Evolutionary conservation across 1,284 basidiomycete species (phyloP).

Genomic region (Ustanciosporium gigantosporum): DNA sequence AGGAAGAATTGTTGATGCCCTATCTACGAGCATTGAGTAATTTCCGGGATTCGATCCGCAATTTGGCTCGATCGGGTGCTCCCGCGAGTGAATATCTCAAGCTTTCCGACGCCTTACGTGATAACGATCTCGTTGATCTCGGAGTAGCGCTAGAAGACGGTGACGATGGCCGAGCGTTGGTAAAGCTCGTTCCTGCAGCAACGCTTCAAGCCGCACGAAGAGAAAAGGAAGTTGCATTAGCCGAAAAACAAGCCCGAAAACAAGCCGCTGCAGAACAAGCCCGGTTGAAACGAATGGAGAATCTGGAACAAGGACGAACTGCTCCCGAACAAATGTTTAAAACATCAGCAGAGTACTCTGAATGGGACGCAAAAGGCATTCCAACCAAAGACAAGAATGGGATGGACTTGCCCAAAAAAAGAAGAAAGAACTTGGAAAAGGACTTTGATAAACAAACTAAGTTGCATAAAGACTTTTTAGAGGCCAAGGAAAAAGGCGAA

Average conservation of each 20-base stretch:
- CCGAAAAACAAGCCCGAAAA: conserved; percentile 81
- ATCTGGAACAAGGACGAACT: conserved; percentile 80
- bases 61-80: conserved; percentile 70
- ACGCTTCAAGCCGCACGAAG: conserved; percentile 82
- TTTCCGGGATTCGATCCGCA: conserved; percentile 88
- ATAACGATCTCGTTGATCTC: conserved; percentile 84
- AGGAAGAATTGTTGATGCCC: conserved; percentile 84
- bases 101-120: conserved; percentile 76
- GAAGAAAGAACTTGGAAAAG: conserved; percentile 79
- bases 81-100: conserved; percentile 49
- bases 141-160: conserved; percentile 96
- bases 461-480: conserved; percentile 54
- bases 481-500: conserved; percentile 49
- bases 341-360: conserved; percentile 66
- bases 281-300: conserved; percentile 73
- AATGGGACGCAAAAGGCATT: conserved; percentile 83
- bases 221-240: conserved; percentile 78
- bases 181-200: conserved; percentile 85
- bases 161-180: conserved; percentile 75
- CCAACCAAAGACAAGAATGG: conserved; percentile 83
- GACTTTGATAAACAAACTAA: conserved; percentile 71
- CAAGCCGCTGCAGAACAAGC: conserved; percentile 74
- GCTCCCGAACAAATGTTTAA: conserved; percentile 80
- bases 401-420: conserved; percentile 81
- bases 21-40: conserved; percentile 82